Conservation (phyloP, 2,329 filamentous ascomycete species). For the Ophiocordyceps robertsii region DNA sequence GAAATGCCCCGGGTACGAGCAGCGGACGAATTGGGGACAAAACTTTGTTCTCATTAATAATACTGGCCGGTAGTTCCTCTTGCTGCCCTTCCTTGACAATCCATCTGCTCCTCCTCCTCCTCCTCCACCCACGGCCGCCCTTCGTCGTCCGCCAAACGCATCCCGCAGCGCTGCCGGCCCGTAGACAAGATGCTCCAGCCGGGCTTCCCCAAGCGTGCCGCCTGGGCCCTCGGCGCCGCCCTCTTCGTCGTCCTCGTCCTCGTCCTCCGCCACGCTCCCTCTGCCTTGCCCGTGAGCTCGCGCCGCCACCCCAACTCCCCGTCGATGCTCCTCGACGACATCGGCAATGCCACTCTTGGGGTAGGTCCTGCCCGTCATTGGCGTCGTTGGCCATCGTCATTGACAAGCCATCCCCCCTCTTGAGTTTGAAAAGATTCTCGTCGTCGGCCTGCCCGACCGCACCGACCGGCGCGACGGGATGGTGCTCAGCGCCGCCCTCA, state of each 20-base stretch:
- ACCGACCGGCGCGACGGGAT: constrained; percentile 38
- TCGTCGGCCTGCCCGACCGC: constrained; percentile 34
- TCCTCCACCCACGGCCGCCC: too few relatives aligned
- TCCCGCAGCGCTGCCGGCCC: too few relatives aligned
- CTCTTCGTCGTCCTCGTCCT: background rate
- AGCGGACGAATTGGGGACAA: too few relatives aligned
- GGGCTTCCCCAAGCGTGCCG: background rate
- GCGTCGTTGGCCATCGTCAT: background rate
- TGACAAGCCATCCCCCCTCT: background rate
- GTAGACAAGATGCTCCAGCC: background rate
- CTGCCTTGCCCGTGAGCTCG: background rate
- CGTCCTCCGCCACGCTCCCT: background rate
- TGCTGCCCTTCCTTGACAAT: too few relatives aligned
- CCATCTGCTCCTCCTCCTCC: too few relatives aligned
- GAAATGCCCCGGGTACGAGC: too few relatives aligned
- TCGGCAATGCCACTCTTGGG: constrained; percentile 2
- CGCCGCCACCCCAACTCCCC: background rate
- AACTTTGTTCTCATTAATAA: too few relatives aligned
- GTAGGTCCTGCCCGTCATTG: background rate
- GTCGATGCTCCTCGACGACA: background rate
- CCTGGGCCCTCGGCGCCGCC: background rate
- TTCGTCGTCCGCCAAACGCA: too few relatives aligned
- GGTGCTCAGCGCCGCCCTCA: constrained; percentile 30
- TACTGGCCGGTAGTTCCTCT: too few relatives aligned
- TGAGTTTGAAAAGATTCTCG: constrained; percentile 41